Evolutionary conservation across 805 yeast genomes (phyloP), one percentile per base, ranked within the genome.

Genomic region (Monosporozyma aerobia): DNA sequence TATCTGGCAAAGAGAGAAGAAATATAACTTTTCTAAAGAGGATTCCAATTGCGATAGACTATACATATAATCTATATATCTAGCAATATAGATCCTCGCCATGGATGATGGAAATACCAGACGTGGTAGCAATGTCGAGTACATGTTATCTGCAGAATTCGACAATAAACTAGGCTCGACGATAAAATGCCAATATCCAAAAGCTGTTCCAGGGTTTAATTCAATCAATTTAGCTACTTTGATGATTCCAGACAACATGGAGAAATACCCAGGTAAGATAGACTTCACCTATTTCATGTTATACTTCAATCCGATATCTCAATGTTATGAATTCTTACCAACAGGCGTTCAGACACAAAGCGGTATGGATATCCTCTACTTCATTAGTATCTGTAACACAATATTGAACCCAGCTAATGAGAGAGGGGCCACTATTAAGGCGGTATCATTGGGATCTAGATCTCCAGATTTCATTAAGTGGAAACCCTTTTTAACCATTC

Each of bases 101-200:
- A 35, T 35, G 39, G 16, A 35, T 35, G 16, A 35, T 35, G 39
- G 39, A 11, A 35, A 14, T 35, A 14, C 39, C 5, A 3, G 6
- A 35, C 4, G 6, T 35, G 39, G 2, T 35, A 14, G 7, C 33
- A 77, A 80, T 59, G 77, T 79, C 14, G 78, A 78, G 51, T 83
- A 75, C 61, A 74, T 85, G 23, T 59, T 88, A 33, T 76, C 89
- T 5, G 86, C 92, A 1, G 90, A 86, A 68, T 90, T 89, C 65
- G 94, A 89, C 64, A 80, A 83, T 56, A 83, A 79, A 59, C 73
- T 80, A 51, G 96, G 97, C 0, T 83, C 94, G 0, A 72, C 78
- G 3, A 68, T 89, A 33, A 72, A 73, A 50, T 77, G 78, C 57
- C 90, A 83, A 60, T 74, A 77, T 50, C 92, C 95, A 0, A 53